Base-by-base conservation (phyloP, 2,329 filamentous ascomycete species). In the Sporothrix globosa region DNA sequence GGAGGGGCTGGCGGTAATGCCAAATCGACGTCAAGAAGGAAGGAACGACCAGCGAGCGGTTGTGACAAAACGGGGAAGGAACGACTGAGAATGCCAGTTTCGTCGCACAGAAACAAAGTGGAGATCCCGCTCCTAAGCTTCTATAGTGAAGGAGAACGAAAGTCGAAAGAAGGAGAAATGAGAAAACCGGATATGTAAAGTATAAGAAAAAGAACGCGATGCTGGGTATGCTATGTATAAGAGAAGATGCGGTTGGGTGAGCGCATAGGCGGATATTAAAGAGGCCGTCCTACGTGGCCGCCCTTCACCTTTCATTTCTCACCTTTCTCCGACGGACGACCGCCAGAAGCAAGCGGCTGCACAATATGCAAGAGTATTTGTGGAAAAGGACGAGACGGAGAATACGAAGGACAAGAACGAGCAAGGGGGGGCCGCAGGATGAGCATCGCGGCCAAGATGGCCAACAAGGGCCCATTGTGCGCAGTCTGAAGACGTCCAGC, bases 51-150 rank as follows among this genome's bases (percentile, higher is more conserved):
- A 11, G 39, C 39, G 58, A 46, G 14, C 9, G 46, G 24, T 21
- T n/a, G 46, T 63, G 48, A 54, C 58, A 69, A 69, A 39, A 69
- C 50, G 30, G 52, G 67, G 67, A 69, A 69, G 44, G 67, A 56
- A 54, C 66, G 66, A 63, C 27, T 27, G 58, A n/a, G 19, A 63
- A 54, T 24, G 19, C 30, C 30, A 63, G 58, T 27, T 50, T 68
- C 39, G 24, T 58, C 52, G 10, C 39, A 54, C 24, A 54, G 39
- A 53, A 14, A 11, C 4, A 44, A 24, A 24, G n/a, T 27, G 11
- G 39, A 39, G 63, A 52, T 34, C 46, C 44, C 24, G 46, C 34
- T 50, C 17, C 21, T 50, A 27, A 14, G 24, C 30, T 4, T 46
- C 17, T 13, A 46, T n/a, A 34, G 34, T 34, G 34, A 13, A 44